Percentiles rank a stretch among this genome's conserved stretches.
Evolutionary conservation across 225 moss, liverwort and hornwort genomes (phyloP).

Genomic region (Rhytidiadelphus loreus): DNA sequence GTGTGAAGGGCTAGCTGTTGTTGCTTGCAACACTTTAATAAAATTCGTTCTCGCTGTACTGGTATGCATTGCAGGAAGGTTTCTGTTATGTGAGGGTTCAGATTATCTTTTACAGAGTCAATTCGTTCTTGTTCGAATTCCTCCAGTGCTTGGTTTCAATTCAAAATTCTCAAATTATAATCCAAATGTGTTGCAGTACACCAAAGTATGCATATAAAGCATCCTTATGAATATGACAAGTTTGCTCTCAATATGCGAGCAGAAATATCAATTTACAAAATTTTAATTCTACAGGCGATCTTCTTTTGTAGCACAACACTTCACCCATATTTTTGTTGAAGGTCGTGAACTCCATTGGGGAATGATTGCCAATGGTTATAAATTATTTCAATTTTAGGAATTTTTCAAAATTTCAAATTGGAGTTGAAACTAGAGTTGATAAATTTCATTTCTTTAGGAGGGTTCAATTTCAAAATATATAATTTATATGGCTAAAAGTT

Average conservation of each 20-base stretch:
- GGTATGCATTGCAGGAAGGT: background rate
- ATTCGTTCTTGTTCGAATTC: background rate
- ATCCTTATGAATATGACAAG: background rate
- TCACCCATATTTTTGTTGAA: background rate
- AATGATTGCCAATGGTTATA: no score
- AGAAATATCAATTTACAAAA: background rate
- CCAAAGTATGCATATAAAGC: background rate
- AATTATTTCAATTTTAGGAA: no score
- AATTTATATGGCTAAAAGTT: no score
- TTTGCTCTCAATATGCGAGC: background rate
- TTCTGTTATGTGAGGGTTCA: background rate
- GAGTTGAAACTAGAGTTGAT: no score
- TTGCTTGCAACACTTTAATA: slow-evolving; percentile 3
- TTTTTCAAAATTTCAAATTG: no score
- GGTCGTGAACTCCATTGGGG: background rate
- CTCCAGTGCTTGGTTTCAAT: background rate
- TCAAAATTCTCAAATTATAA: background rate
- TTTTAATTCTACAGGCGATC: background rate
- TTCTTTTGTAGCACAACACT: background rate
- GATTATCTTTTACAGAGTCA: background rate
- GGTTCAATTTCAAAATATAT: no score
- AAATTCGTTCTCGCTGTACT: background rate
- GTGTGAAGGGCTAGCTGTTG: background rate
- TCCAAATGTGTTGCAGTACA: background rate
- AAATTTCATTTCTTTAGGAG: no score